These are phyloP conservation scores for Xylariomycetidae sp. DNA, from an alignment of 2,329 filamentous ascomycete species.

Conservation along the genomic window DNA sequence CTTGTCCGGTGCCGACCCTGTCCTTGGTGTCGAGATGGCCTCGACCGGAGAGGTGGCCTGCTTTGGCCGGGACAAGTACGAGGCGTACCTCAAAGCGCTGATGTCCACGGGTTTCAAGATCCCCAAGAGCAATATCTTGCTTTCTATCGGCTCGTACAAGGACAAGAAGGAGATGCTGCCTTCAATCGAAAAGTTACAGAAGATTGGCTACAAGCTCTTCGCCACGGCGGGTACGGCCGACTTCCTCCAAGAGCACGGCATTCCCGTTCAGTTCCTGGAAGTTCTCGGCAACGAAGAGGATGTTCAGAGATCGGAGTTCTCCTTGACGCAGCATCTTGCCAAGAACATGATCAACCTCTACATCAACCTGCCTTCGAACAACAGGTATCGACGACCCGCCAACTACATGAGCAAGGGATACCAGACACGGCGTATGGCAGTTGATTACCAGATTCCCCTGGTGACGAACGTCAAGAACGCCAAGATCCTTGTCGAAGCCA, in stretches of 20 bases:
- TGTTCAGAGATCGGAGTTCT: slow-evolving; percentile 91
- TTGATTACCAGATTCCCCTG: slow-evolving; percentile 92
- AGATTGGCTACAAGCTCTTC: slow-evolving; percentile 91
- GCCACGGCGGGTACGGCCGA: slow-evolving; percentile 95
- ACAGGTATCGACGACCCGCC: slow-evolving; percentile 90
- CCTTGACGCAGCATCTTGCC: slow-evolving; percentile 88
- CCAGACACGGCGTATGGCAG: slow-evolving; percentile 92
- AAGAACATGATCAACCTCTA: slow-evolving; percentile 98
- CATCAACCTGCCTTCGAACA: slow-evolving; percentile 98
- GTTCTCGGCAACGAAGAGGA: slow-evolving; percentile 72
- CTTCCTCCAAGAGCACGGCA: slow-evolving; percentile 87
- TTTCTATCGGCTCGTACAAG: slow-evolving; percentile 96
- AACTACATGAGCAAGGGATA: slow-evolving; percentile 99
- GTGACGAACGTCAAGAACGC: slow-evolving; percentile 99
- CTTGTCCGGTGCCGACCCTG: slow-evolving; percentile 89
- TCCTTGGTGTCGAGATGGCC: slow-evolving; percentile 97
- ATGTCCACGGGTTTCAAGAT: slow-evolving; percentile 95
- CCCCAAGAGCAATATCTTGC: slow-evolving; percentile 87
- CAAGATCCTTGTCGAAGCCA: slow-evolving; percentile 92
- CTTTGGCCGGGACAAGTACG: slow-evolving; percentile 92
- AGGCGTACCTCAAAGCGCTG: slow-evolving; percentile 94
- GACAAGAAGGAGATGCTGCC: slow-evolving; percentile 97
- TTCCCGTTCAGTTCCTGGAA: slow-evolving; percentile 90
- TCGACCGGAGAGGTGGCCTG: slow-evolving; percentile 97
- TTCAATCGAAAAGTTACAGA: slow-evolving; percentile 81